These are phyloP conservation scores for Penicillium sp. DNA, from an alignment of 2,329 filamentous ascomycete genomes.

Conservation along the genomic window DNA sequence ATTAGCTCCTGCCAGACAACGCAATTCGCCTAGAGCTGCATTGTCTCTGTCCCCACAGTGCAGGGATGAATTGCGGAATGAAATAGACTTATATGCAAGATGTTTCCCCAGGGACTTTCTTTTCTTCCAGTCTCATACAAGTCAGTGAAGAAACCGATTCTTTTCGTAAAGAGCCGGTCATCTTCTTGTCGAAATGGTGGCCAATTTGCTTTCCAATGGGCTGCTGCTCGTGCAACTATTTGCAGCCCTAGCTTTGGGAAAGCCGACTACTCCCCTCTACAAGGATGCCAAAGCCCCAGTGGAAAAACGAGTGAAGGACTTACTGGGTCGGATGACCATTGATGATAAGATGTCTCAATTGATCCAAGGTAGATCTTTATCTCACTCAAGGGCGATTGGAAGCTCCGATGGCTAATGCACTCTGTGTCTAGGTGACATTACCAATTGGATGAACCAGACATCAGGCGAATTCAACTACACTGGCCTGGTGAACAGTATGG, in stretches of 20 bases:
- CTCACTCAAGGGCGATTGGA: accelerated
- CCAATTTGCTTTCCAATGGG: slow-evolving; percentile 22
- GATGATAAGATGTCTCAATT: slow-evolving; percentile 71
- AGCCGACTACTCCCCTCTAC: slow-evolving; percentile 46
- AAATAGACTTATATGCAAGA: background rate
- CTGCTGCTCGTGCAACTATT: slow-evolving; percentile 30
- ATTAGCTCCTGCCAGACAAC: background rate
- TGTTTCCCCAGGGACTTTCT: background rate
- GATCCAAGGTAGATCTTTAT: slow-evolving; percentile 50
- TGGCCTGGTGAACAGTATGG: slow-evolving; percentile 66
- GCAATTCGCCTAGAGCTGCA: background rate
- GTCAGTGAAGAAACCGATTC: background rate
- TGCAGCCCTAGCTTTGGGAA: slow-evolving; percentile 18
- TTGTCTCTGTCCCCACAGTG: background rate
- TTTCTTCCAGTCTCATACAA: background rate
- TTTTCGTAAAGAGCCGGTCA: background rate
- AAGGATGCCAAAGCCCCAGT: slow-evolving; percentile 63
- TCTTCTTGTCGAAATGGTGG: slow-evolving; percentile 13
- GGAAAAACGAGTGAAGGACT: slow-evolving; percentile 64
- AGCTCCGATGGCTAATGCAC: background rate
- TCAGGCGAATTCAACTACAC: slow-evolving; percentile 65
- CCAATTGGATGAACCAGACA: slow-evolving; percentile 70
- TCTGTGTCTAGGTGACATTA: slow-evolving; percentile 56
- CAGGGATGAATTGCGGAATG: background rate
- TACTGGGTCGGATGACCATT: slow-evolving; percentile 70